Evolutionary conservation across 768 basidiomycete species (phyloP).

Genomic region (Lepiota venenata): DNA sequence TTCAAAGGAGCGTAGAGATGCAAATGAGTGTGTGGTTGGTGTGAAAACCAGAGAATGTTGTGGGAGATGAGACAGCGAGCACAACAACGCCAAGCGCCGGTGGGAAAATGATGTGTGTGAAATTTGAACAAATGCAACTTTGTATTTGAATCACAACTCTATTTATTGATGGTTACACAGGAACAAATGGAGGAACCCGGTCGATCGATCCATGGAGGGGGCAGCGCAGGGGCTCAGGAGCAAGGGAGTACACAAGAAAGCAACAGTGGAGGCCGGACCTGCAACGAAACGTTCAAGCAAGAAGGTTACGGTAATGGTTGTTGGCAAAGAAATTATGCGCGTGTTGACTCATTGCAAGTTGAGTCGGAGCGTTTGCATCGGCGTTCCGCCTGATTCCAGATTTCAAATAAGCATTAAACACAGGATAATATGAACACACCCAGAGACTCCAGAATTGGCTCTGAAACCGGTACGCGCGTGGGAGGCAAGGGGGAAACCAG

Average conservation of each 20-base stretch:
- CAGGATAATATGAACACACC: not conserved
- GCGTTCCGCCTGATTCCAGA: not conserved
- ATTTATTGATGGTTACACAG: not conserved
- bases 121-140: not conserved
- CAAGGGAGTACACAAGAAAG: conserved; percentile 6
- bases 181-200: not conserved
- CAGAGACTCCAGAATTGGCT: not conserved
- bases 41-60: not conserved
- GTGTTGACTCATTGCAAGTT: not conserved
- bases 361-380: not conserved
- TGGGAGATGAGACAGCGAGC: not conserved
- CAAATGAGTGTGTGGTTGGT: conserved; percentile 1
- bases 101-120: conserved; percentile 5
- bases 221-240: conserved; percentile 4
- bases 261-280: conserved; percentile 1
- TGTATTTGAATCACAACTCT: not conserved
- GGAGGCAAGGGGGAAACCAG: not conserved
- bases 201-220: not conserved
- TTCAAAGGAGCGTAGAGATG: not conserved
- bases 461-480: not conserved
- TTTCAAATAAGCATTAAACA: not conserved
- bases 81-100: conserved; percentile 2
- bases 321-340: conserved; percentile 1
- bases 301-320: conserved; percentile 10
- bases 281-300: conserved; percentile 7